Evolutionary conservation across 257 asterid genomes (phyloP).

Genomic region (Nicotiana tabacum): DNA sequence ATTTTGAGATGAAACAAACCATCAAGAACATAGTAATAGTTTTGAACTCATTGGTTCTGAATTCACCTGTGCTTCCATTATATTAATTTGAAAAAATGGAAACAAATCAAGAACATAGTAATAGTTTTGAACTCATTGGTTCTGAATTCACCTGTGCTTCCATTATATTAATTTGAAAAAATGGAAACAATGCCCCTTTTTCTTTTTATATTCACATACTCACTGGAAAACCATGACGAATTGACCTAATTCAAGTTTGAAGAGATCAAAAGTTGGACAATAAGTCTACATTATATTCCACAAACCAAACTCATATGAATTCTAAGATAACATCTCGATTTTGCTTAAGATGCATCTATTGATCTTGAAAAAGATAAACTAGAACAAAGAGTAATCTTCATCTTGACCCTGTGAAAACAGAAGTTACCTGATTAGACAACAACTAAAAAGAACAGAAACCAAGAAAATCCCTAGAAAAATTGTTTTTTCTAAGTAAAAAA

Average conservation of each 20-base stretch:
- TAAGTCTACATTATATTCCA: not conserved
- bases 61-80: too few relatives aligned
- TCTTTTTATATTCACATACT: too few relatives aligned
- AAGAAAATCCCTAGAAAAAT: not conserved
- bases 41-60: too few relatives aligned
- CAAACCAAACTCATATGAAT: not conserved
- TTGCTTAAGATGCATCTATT: not conserved
- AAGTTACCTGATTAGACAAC: not conserved
- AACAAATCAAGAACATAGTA: too few relatives aligned
- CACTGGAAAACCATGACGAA: not conserved
- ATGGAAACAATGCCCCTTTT: not conserved
- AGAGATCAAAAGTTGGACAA: conserved; percentile 2
- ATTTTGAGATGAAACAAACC: too few relatives aligned
- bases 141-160: too few relatives aligned
- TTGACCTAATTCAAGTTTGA: not conserved
- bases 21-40: too few relatives aligned
- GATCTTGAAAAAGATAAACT: not conserved
- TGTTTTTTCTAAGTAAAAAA: conserved; percentile 16
- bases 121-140: too few relatives aligned
- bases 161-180: too few relatives aligned
- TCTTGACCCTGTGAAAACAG: not conserved
- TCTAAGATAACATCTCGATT: not conserved
- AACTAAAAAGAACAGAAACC: not conserved
- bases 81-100: too few relatives aligned
- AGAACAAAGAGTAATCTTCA: not conserved